These are phyloP conservation scores for Talaromyces islandicus DNA, from an alignment of 2,329 filamentous ascomycete genomes.

Conservation along the genomic window DNA sequence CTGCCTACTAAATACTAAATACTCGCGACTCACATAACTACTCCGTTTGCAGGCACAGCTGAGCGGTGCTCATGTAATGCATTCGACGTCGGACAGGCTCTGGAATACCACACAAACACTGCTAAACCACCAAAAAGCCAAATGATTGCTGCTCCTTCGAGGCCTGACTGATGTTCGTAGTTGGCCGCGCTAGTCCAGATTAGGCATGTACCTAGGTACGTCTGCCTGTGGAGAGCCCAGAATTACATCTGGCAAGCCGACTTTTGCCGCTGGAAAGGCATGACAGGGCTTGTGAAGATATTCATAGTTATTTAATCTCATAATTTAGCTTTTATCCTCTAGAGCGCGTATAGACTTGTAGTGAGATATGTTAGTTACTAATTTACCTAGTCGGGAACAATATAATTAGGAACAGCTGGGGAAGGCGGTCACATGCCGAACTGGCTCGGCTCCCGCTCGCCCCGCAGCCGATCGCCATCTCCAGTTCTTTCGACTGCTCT, in stretches of 20 bases:
- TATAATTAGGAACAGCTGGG: background rate
- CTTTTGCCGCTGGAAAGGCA: background rate
- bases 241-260: background rate
- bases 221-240: slow-evolving; percentile 5
- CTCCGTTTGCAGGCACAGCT: background rate
- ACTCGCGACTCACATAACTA: no score
- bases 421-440: slow-evolving; percentile 1
- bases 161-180: background rate
- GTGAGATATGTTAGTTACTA: no score
- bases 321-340: background rate
- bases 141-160: background rate
- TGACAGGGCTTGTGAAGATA: background rate
- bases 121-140: background rate
- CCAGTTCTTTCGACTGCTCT: background rate
- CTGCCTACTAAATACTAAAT: background rate
- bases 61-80: background rate
- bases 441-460: background rate
- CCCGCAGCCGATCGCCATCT: background rate
- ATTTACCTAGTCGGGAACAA: slow-evolving; percentile 2
- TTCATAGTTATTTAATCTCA: background rate
- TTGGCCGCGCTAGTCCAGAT: background rate
- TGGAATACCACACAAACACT: no score
- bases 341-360: background rate
- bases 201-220: slow-evolving; percentile 2
- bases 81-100: background rate